Evolutionary conservation across 1,139 yeast species (phyloP).

Genomic region (Eremothecium gossypii): DNA sequence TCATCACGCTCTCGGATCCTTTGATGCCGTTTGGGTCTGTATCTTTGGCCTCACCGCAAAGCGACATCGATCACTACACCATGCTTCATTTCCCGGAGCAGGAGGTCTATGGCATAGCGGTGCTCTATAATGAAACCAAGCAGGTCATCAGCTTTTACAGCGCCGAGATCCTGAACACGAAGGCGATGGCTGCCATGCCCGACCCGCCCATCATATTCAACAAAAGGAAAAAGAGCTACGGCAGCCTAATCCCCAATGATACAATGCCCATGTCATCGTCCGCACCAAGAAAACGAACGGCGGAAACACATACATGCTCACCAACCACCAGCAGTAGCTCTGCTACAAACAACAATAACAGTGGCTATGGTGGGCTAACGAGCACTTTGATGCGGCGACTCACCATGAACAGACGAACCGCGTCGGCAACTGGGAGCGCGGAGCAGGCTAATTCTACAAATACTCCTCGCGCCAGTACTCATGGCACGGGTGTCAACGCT

Average conservation of each 20-base stretch:
- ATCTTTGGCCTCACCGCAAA: slow-evolving; percentile 15
- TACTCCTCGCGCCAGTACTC: slow-evolving; percentile 8
- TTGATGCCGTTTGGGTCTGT: slow-evolving; percentile 27
- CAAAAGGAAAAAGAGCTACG: slow-evolving; percentile 8
- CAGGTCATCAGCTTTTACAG: slow-evolving; percentile 22
- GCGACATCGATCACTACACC: slow-evolving; percentile 10
- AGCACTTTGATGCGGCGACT: slow-evolving; percentile 17
- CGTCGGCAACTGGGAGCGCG: slow-evolving; percentile 9
- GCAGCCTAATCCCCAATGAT: slow-evolving; percentile 4
- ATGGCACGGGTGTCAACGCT: slow-evolving; percentile 11
- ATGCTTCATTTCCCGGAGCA: slow-evolving; percentile 21
- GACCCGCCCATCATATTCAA: not conserved
- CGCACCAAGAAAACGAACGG: slow-evolving; percentile 5
- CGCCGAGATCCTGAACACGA: slow-evolving; percentile 15
- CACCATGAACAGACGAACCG: slow-evolving; percentile 17
- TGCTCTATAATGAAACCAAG: slow-evolving; percentile 14
- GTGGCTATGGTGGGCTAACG: slow-evolving; percentile 9
- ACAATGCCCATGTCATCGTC: slow-evolving; percentile 3
- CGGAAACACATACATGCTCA: slow-evolving; percentile 5
- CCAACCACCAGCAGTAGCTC: slow-evolving; percentile 1
- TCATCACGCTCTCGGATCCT: slow-evolving; percentile 27
- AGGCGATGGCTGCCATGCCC: not conserved
- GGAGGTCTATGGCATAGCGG: slow-evolving; percentile 17
- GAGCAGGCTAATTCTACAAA: slow-evolving; percentile 5
- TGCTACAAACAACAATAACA: slow-evolving; percentile 5